These are phyloP conservation scores for Epichloe uncinata DNA, from an alignment of 2,329 filamentous ascomycete species.

Conservation along the genomic window DNA sequence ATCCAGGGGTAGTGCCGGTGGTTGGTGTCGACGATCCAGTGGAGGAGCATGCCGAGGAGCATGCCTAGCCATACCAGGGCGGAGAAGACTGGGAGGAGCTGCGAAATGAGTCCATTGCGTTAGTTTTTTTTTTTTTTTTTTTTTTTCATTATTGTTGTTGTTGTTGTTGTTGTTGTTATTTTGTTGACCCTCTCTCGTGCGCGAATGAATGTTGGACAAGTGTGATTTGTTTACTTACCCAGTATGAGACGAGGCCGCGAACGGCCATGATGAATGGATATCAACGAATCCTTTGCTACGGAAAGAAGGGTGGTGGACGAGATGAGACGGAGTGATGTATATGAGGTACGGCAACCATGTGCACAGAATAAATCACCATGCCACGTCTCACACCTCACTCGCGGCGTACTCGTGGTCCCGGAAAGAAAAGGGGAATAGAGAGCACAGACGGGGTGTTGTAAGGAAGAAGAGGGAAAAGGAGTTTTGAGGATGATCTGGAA, in stretches of 20 bases:
- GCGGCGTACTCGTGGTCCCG: too few species aligned
- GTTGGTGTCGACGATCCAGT: constrained; percentile 48
- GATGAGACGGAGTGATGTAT: not conserved
- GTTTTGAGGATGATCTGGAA: too few species aligned
- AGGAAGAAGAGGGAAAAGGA: too few species aligned
- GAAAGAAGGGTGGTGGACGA: not conserved
- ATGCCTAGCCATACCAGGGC: constrained; percentile 52
- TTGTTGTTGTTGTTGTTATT: not conserved
- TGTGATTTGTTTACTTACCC: constrained; percentile 17
- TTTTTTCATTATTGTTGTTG: not conserved
- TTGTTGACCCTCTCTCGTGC: not conserved
- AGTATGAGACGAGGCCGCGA: constrained; percentile 23
- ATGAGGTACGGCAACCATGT: too few species aligned
- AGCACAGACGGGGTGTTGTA: too few species aligned
- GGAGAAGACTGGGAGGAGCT: constrained; percentile 58
- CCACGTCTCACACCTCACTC: too few species aligned
- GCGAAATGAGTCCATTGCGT: not conserved
- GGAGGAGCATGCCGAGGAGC: constrained; percentile 55
- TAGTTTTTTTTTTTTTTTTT: too few species aligned
- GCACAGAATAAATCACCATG: too few species aligned
- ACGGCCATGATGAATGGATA: constrained; percentile 17
- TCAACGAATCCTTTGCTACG: not conserved
- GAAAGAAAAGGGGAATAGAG: too few species aligned
- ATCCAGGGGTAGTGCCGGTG: constrained; percentile 47
- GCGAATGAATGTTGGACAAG: not conserved